phyloP scores from a whole-genome alignment of 2,329 filamentous ascomycete species.

The Exophiala bonariae region DNA sequence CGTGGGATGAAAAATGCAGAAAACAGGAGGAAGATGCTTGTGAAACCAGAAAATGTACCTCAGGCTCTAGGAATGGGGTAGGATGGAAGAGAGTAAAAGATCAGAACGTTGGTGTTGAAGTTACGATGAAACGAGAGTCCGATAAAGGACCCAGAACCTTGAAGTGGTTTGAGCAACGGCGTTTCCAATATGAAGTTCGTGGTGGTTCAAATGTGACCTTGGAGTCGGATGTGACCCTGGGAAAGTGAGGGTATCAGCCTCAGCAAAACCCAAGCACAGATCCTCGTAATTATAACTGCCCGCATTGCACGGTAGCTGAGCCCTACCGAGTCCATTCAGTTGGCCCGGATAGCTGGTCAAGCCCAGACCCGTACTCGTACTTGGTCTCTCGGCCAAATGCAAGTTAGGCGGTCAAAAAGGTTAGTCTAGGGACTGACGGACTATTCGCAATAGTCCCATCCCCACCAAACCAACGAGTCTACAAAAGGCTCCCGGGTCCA shows the following conservation, averaged over 20 bases:
- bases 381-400: too few relatives aligned
- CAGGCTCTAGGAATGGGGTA: neutral
- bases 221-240: constrained; percentile 24
- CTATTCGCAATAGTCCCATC: too few relatives aligned
- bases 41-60: neutral
- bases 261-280: constrained; percentile 1
- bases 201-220: constrained; percentile 24
- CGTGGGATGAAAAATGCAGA: constrained; percentile 10
- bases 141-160: neutral
- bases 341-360: too few relatives aligned
- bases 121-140: constrained; percentile 1
- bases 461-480: too few relatives aligned
- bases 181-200: constrained; percentile 6
- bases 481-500: too few relatives aligned
- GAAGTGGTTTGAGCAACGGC: neutral
- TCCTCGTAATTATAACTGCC: constrained; percentile 2
- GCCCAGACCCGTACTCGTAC: too few relatives aligned
- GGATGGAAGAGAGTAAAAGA: too few relatives aligned
- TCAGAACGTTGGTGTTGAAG: neutral
- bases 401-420: too few relatives aligned
- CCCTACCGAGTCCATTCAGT: too few relatives aligned
- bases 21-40: neutral
- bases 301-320: constrained; percentile 8
- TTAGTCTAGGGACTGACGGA: too few relatives aligned
- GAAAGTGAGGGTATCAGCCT: constrained; percentile 4